Conservation (phyloP, 306 rosid species). For the Quercus mongolica region DNA sequence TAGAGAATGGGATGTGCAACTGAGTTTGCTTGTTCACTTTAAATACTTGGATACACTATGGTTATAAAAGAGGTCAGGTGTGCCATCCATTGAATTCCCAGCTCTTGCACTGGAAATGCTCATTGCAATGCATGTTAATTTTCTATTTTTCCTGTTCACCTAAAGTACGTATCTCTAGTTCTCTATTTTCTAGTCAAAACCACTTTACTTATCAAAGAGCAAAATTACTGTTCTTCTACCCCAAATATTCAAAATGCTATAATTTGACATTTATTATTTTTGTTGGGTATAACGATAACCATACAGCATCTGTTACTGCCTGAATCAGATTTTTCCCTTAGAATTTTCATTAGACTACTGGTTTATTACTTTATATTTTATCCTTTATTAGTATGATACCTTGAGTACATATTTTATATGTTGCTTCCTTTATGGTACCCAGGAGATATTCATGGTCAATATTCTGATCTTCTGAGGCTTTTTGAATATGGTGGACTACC, state of each 20-base stretch:
- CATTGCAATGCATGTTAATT: neutral
- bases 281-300: neutral
- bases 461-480: constrained; percentile 76
- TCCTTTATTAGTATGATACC: neutral
- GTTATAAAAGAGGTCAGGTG: no score
- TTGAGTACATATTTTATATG: neutral
- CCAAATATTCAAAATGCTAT: neutral
- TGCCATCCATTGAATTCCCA: neutral
- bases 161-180: neutral
- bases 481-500: constrained; percentile 85
- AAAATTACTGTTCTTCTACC: neutral
- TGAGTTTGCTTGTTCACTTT: neutral
- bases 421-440: constrained; percentile 20
- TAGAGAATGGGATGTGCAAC: neutral
- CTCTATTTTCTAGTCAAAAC: neutral
- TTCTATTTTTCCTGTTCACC: neutral
- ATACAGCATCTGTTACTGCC: neutral
- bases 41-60: neutral
- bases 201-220: neutral
- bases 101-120: neutral
- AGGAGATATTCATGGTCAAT: constrained; percentile 95
- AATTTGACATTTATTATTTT: neutral
- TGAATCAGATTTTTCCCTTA: neutral
- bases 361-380: neutral
- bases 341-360: neutral